Evolutionary conservation across 805 yeast species (phyloP), one percentile per base, ranked within the genome.

Genomic region (Peterozyma toletana): DNA sequence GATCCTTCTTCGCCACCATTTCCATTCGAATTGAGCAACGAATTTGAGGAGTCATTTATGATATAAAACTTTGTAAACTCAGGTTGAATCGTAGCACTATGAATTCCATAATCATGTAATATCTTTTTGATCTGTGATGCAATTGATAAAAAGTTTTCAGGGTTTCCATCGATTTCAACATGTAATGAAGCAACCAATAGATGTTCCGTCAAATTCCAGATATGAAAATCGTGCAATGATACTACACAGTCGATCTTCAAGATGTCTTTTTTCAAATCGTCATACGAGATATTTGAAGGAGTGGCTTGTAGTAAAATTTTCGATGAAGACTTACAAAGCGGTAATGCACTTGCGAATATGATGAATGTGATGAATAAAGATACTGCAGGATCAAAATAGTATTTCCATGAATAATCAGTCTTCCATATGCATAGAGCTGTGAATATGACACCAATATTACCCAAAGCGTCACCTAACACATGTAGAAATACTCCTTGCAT

Each of bases 401-500:
- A 88, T 56, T 78, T 81, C 96, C 98, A 91, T 1, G 86, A 70
- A 60, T 75, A 91, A 53, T 88, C 83, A 0, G 98, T 88, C 60
- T 85, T 82, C 98, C 97, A 90, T 55, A 91, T 91, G 55, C 91
- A 83, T 33, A 91, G 50, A 2, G 98, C 99, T 2, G 96, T 82
- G 3, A 74, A 61, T 45, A 91, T 93, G 42, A 91, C 99, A 51
- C 98, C 98, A 43, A 91, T 67, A 59, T 91, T 91, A 50, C 99
- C 98, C 45, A 91, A 70, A 1, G 98, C 98, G 63, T 91, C 99
- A 38, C 98, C 98, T 53, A 93, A 50, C 11, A 93, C 99, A 58
- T 91, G 99, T 57, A 91, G 70, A 58, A 87, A 93, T 3, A 91
- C 97, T 50, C 99, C 99, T 55, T 87, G 90, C 97, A 91, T 91